phyloP scores from a whole-genome alignment of 78 protist genomes.

The Emiliania huxleyi region DNA sequence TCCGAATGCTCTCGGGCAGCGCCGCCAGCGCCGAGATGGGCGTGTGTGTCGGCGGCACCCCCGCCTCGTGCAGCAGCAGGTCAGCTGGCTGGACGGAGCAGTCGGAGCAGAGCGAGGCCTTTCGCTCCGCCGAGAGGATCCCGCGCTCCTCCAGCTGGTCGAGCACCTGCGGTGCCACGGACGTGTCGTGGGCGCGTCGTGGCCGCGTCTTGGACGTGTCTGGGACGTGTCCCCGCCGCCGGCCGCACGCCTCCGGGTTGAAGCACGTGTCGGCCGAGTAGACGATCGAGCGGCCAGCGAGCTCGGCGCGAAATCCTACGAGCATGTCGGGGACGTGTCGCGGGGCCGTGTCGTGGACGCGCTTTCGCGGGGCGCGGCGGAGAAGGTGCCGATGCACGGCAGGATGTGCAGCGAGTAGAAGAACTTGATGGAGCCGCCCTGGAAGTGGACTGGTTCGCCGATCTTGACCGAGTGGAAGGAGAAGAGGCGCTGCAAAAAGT shows the following conservation, averaged over 20 bases:
- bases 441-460: slow-evolving; percentile 53
- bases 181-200: too few species aligned
- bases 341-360: background rate
- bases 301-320: background rate
- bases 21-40: slow-evolving; percentile 17
- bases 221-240: too few species aligned
- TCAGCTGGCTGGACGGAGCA: background rate
- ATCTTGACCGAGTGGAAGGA: slow-evolving; percentile 61
- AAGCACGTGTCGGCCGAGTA: slow-evolving; percentile 67
- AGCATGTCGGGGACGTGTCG: background rate
- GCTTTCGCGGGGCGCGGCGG: slow-evolving; percentile 50
- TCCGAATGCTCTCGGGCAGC: slow-evolving; percentile 46
- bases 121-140: slow-evolving; percentile 39
- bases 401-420: slow-evolving; percentile 73
- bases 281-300: slow-evolving; percentile 42
- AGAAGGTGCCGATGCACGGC: slow-evolving; percentile 70
- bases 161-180: slow-evolving; percentile 50
- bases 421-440: slow-evolving; percentile 63
- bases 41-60: slow-evolving; percentile 77
- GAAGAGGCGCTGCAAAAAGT: slow-evolving; percentile 55
- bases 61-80: slow-evolving; percentile 72
- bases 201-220: too few species aligned
- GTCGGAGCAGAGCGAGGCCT: slow-evolving; percentile 16
- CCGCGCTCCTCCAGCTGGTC: slow-evolving; percentile 30
- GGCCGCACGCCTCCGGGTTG: slow-evolving; percentile 52